A percentile compares a stretch with the other conserved stretches of the same genome.
phyloP scores from a whole-genome alignment of 441 rosid species.

The Gossypium schwendimanii region DNA sequence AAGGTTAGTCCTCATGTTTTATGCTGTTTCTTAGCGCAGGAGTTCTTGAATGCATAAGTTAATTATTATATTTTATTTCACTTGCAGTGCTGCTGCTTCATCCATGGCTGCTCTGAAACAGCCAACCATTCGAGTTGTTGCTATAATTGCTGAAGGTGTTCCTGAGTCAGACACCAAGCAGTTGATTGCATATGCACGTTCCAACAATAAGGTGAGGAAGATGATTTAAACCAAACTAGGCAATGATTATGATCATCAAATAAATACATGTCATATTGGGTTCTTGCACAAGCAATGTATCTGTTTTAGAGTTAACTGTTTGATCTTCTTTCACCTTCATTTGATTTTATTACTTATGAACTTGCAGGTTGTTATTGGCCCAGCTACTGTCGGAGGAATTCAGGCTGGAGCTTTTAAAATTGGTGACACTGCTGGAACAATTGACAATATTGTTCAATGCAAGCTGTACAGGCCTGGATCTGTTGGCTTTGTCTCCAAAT shows the following conservation, averaged over 20 bases:
- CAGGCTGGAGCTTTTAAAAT: slow-evolving; percentile 98
- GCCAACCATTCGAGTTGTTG: slow-evolving; percentile 87
- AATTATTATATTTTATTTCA: background rate
- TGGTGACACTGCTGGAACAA: slow-evolving; percentile 98
- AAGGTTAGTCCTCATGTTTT: slow-evolving; percentile 40
- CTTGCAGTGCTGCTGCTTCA: slow-evolving; percentile 88
- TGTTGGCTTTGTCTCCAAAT: slow-evolving; percentile 91
- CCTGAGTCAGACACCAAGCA: slow-evolving; percentile 88
- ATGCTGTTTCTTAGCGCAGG: background rate
- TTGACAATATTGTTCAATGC: slow-evolving; percentile 84
- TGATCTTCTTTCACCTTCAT: background rate
- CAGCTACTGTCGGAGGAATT: slow-evolving; percentile 96
- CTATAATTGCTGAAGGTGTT: slow-evolving; percentile 96
- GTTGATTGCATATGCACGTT: slow-evolving; percentile 79
- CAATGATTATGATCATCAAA: background rate
- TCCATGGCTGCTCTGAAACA: slow-evolving; percentile 92
- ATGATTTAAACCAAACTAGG: slow-evolving; percentile 10
- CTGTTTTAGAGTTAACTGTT: background rate
- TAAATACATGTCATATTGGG: background rate
- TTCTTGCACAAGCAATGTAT: slow-evolving; percentile 7
- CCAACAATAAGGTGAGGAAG: slow-evolving; percentile 73
- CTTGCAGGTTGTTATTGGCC: slow-evolving; percentile 85
- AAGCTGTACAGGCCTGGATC: slow-evolving; percentile 94
- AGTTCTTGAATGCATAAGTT: background rate
- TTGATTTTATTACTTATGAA: slow-evolving; percentile 18